Evolutionary conservation across 108 stramenopile genomes (phyloP), one percentile per base, ranked within the genome.

Genomic region (Nitzschia sp.): DNA sequence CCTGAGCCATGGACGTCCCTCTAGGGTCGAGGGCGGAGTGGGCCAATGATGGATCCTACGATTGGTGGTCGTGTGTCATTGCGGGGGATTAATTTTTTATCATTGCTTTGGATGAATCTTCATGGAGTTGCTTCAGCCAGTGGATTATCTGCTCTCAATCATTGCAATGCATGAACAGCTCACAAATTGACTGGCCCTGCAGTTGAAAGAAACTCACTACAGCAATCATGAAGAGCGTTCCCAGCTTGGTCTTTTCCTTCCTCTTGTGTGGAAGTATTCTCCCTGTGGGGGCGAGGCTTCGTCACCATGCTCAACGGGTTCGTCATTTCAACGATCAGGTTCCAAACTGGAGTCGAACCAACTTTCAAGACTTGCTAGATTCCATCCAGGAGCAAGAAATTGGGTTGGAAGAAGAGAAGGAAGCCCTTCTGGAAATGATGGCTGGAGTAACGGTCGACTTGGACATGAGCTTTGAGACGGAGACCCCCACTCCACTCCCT

Each of bases 341-440:
- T 25, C 15, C 58, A 1, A 34, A 34, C 29, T 34, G 29, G 29
- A 34, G 29, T 40, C 44, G 42, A 43, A 63, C 29, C 41, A 46
- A 41, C 8, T 17, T 48, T 10, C 19, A 63, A 63, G 65, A 25
- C 3, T 24, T 14, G 19, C 5, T 22, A 34, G 52, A 52, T 9
- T 51, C 39, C 3, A 29, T 66, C 25, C 9, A 53, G 10, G 1
- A 34, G 12, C 22, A 52, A 53, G 52, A 53, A 19, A 3, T 53
- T 51, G 17, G 37, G 51, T 44, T 66, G 41, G 51, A 66, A 39
- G 65, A 41, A 14, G 51, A 66, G 34, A 22, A 53, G 52, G 65
- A 24, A n/a, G 11, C 39, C 12, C 29, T 53, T 40, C 26, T 22
- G 1, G 52, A 52, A 44, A n/a, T 66, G 1, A 44, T 66, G 51